Evolutionary conservation across 1,284 basidiomycete genomes (phyloP).

Genomic region (Melampsora larici-populina): DNA sequence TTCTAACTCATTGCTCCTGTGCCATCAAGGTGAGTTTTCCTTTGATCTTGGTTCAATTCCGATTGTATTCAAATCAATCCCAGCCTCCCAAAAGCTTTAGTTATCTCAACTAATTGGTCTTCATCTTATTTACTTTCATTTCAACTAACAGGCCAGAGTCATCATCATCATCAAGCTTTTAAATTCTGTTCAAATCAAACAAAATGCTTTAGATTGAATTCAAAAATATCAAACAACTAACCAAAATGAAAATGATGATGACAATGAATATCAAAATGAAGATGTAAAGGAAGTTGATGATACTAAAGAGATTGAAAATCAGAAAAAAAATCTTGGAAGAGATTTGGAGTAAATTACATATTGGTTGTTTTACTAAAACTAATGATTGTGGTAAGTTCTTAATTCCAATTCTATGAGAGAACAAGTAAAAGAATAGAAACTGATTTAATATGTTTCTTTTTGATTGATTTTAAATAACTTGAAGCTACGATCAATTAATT

Average conservation of each 20-base stretch:
- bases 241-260: slow-evolving; percentile 1
- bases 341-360: slow-evolving; percentile 34
- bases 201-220: slow-evolving; percentile 21
- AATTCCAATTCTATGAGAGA: not conserved
- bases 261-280: not conserved
- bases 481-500: slow-evolving; percentile 38
- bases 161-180: too few relatives aligned
- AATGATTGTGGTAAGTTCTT: slow-evolving; percentile 36
- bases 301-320: slow-evolving; percentile 26
- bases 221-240: not conserved
- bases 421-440: not conserved
- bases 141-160: too few relatives aligned
- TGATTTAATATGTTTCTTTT: not conserved
- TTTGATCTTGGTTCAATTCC: too few relatives aligned
- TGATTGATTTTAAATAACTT: too few relatives aligned
- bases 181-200: slow-evolving; percentile 25
- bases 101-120: too few relatives aligned
- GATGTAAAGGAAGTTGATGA: slow-evolving; percentile 10
- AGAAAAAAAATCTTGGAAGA: slow-evolving; percentile 27
- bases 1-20: too few relatives aligned
- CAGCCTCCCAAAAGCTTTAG: too few relatives aligned
- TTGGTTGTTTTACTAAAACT: slow-evolving; percentile 29
- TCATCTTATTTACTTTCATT: too few relatives aligned
- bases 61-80: too few relatives aligned
- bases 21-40: too few relatives aligned